Conservation (phyloP, 2,329 filamentous ascomycete genomes). For the Mycosphaerella arachidis region DNA sequence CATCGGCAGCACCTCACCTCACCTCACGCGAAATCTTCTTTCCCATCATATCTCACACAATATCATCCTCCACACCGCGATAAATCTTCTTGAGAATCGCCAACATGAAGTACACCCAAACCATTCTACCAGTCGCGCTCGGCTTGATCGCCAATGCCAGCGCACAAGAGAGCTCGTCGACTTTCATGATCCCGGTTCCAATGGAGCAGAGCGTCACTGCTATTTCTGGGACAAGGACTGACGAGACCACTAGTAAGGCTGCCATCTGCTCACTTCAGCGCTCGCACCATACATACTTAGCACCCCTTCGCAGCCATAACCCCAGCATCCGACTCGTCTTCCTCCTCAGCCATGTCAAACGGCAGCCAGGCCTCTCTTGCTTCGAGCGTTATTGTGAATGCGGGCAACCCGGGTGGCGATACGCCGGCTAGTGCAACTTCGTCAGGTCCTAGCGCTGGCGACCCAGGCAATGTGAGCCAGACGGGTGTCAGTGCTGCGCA, state of each 20-base stretch:
- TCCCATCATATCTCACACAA: neutral
- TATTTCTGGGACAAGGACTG: neutral
- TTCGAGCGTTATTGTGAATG: neutral
- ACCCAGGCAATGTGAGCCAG: neutral
- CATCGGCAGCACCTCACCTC: neutral
- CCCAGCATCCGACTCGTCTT: neutral
- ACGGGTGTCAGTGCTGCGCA: slow-evolving; percentile 7
- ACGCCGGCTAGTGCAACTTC: neutral
- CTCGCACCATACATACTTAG: neutral
- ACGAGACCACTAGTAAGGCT: neutral
- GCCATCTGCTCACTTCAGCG: neutral
- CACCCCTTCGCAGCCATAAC: neutral
- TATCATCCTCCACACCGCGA: neutral
- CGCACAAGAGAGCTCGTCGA: slow-evolving; percentile 6
- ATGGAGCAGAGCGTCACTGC: slow-evolving; percentile 5
- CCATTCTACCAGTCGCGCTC: neutral
- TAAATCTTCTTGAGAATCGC: neutral
- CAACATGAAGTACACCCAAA: neutral
- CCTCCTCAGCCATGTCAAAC: neutral
- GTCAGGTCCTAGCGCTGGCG: neutral
- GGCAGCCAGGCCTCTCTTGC: neutral
- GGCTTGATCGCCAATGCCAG: neutral
- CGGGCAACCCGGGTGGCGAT: neutral
- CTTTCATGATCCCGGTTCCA: neutral
- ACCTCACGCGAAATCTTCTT: neutral